Percentiles rank a stretch among this genome's conserved stretches.
These are phyloP conservation scores for Lachancea kluyveri DNA, from an alignment of 805 yeast genomes.

Conservation along the genomic window DNA sequence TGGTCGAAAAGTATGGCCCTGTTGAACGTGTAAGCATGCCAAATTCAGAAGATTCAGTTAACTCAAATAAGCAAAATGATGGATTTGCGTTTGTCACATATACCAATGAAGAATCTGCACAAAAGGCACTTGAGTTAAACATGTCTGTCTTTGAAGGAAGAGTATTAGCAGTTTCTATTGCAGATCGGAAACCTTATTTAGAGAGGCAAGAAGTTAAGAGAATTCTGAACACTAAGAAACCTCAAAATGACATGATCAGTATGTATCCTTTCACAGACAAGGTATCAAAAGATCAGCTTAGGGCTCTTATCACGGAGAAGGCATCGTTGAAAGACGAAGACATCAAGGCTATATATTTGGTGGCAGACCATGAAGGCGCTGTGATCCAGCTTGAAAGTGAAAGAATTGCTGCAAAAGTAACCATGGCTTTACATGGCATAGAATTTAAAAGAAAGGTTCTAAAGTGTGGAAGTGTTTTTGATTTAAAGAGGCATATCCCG, in stretches of 20 bases:
- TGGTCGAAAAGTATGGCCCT: constrained; percentile 45
- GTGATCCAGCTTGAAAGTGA: constrained; percentile 40
- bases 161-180: constrained; percentile 41
- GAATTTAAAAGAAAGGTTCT: constrained; percentile 32
- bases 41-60: constrained; percentile 1
- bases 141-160: constrained; percentile 40
- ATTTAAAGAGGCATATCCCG: constrained; percentile 17
- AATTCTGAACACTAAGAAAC: constrained; percentile 18
- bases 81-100: constrained; percentile 67
- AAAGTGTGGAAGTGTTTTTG: constrained; percentile 31
- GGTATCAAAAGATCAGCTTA: constrained; percentile 18
- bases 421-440: constrained; percentile 37
- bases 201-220: constrained; percentile 30
- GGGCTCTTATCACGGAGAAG: constrained; percentile 12
- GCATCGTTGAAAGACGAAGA: constrained; percentile 9
- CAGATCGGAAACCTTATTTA: constrained; percentile 36
- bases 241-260: constrained; percentile 13
- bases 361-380: constrained; percentile 43
- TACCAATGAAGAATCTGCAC: constrained; percentile 38
- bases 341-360: constrained; percentile 38
- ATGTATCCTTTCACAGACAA: constrained; percentile 28
- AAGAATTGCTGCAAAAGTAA: constrained; percentile 46
- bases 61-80: constrained; percentile 35
- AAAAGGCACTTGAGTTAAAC: constrained; percentile 39
- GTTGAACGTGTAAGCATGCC: constrained; percentile 42